These are phyloP conservation scores for Roridomyces roridus DNA, from an alignment of 768 basidiomycete genomes.

Conservation along the genomic window DNA sequence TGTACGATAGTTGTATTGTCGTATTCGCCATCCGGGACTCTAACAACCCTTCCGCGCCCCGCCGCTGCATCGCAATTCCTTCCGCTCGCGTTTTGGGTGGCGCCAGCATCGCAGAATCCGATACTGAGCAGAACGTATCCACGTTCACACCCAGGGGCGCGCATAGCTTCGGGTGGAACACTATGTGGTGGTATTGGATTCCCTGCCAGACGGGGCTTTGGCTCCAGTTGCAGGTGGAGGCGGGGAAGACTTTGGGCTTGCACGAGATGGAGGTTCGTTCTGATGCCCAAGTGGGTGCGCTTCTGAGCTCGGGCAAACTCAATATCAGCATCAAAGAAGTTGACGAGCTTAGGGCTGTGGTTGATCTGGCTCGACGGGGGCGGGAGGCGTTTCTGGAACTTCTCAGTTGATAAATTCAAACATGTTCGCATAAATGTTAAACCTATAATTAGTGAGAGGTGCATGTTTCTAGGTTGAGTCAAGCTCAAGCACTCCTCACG, in stretches of 20 bases:
- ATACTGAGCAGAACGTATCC: not conserved
- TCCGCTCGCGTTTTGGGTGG: constrained; percentile 24
- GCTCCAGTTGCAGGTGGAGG: no score
- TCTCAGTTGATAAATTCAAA: not conserved
- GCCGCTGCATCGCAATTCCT: constrained; percentile 21
- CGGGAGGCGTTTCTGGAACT: not conserved
- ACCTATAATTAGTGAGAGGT: no score
- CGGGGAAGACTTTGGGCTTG: not conserved
- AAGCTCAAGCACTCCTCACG: no score
- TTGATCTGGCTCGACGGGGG: not conserved
- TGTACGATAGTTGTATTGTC: no score
- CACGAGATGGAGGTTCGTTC: not conserved
- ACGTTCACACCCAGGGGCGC: not conserved
- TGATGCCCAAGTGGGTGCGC: not conserved
- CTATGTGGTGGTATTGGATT: constrained; percentile 1
- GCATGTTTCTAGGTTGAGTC: no score
- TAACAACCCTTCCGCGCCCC: not conserved
- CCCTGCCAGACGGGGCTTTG: no score
- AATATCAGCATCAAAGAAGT: not conserved
- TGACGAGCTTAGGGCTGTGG: not conserved
- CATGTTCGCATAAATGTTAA: no score
- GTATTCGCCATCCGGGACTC: constrained; percentile 20
- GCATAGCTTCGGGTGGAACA: not conserved
- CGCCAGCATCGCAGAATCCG: no score
- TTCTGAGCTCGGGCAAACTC: not conserved